Conservation (phyloP, 371 early-diverging fungal genomes). For the Entomophthora muscae region DNA sequence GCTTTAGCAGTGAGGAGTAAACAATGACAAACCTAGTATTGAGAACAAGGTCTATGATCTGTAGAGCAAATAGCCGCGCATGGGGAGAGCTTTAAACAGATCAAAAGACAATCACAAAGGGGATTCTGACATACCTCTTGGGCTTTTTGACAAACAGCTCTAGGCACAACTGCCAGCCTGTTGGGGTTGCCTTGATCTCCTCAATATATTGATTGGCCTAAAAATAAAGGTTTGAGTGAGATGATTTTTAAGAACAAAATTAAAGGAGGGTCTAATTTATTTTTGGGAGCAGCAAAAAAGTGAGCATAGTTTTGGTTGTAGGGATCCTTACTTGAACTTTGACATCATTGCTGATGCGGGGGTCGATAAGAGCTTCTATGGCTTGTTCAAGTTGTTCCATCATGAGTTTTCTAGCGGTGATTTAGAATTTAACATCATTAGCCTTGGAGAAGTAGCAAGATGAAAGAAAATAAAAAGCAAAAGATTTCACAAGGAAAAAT, state of each 20-base stretch:
- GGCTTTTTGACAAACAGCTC: conserved; percentile 55
- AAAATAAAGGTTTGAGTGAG: conserved; percentile 17
- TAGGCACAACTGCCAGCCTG: conserved; percentile 76
- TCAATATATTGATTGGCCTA: conserved; percentile 80
- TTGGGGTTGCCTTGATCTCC: conserved; percentile 56
- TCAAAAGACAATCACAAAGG: conserved; percentile 14
- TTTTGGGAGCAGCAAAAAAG: neutral
- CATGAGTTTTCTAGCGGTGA: too few relatives aligned
- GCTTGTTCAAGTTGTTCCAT: conserved; percentile 9
- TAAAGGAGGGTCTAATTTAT: conserved; percentile 3
- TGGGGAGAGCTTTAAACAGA: conserved; percentile 38
- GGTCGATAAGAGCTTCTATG: neutral
- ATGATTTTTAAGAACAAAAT: conserved; percentile 15
- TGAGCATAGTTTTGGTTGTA: neutral
- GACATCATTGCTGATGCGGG: neutral
- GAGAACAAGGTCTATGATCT: conserved; percentile 61
- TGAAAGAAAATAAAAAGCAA: too few relatives aligned
- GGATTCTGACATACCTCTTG: conserved; percentile 34
- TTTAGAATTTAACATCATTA: too few relatives aligned
- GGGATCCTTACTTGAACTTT: conserved; percentile 1
- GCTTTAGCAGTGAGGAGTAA: neutral
- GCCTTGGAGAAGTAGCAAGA: too few relatives aligned
- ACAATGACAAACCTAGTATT: conserved; percentile 27
- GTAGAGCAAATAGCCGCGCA: conserved; percentile 67
- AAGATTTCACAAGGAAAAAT: too few relatives aligned